Evolutionary conservation across 1,284 basidiomycete genomes (phyloP).

Genomic region (Pseudomicrostroma phylloplanum): DNA sequence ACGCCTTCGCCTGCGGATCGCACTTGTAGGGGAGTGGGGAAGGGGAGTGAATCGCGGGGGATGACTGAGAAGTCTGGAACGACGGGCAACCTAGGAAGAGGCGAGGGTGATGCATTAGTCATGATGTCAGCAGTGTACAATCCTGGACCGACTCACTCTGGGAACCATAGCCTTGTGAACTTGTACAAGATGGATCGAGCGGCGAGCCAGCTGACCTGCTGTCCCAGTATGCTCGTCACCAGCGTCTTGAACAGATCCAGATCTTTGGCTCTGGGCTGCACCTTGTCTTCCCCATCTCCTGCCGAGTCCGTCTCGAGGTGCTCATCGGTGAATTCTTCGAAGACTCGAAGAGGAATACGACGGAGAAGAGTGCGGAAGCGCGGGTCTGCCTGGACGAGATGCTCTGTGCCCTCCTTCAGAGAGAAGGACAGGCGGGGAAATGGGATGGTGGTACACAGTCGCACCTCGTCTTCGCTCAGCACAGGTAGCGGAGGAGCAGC

Average conservation of each 20-base stretch:
- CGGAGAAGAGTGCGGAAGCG: constrained; percentile 68
- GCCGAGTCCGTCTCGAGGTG: constrained; percentile 10
- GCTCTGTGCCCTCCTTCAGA: constrained; percentile 66
- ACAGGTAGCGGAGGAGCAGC: constrained; percentile 7
- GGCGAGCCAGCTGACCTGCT: constrained; percentile 86
- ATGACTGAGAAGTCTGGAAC: constrained; percentile 34
- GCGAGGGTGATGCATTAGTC: constrained; percentile 51
- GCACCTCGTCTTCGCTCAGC: constrained; percentile 10
- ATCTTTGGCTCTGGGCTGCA: constrained; percentile 52
- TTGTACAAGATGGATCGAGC: constrained; percentile 77
- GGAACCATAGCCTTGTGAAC: constrained; percentile 58
- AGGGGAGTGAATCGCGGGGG: constrained; percentile 40
- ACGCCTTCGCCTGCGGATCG: constrained; percentile 30
- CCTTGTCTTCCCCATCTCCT: not conserved
- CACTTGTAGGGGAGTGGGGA: constrained; percentile 39
- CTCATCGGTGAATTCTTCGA: constrained; percentile 55
- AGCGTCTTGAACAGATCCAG: constrained; percentile 52
- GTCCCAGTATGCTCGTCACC: constrained; percentile 66
- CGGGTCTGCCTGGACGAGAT: constrained; percentile 64
- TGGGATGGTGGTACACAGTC: constrained; percentile 22
- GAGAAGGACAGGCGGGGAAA: constrained; percentile 61
- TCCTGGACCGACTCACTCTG: constrained; percentile 12
- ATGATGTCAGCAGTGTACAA: not conserved
- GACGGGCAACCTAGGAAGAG: constrained; percentile 23
- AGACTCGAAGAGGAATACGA: constrained; percentile 65